phyloP scores from a whole-genome alignment of 129 eudicot genomes.

The Scalesia atractyloides region DNA sequence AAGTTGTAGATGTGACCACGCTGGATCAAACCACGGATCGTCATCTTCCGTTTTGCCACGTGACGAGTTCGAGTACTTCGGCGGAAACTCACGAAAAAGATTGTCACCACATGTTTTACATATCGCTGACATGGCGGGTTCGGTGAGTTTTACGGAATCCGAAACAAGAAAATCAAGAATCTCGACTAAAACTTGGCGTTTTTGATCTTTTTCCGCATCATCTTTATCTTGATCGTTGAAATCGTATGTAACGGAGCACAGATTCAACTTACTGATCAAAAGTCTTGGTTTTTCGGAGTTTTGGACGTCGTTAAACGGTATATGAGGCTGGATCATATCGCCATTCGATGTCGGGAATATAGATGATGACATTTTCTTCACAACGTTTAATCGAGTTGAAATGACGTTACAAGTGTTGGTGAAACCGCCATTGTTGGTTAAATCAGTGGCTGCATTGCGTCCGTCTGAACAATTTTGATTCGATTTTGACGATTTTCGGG shows the following conservation, averaged over 20 bases:
- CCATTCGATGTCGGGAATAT: conserved; percentile 64
- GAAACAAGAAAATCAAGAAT: conserved; percentile 54
- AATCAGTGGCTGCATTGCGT: conserved; percentile 32
- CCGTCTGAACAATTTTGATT: conserved; percentile 46
- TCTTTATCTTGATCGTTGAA: conserved; percentile 55
- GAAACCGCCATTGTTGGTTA: conserved; percentile 42
- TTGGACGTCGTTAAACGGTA: conserved; percentile 56
- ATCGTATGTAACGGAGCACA: conserved; percentile 51
- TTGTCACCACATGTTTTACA: conserved; percentile 66
- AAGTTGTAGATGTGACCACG: conserved; percentile 72
- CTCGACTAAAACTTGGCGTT: conserved; percentile 55
- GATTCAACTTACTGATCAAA: conserved; percentile 57
- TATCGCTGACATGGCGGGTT: conserved; percentile 49
- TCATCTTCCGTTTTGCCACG: conserved; percentile 60
- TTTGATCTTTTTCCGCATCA: conserved; percentile 52
- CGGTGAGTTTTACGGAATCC: conserved; percentile 53
- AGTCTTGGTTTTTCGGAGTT: conserved; percentile 54
- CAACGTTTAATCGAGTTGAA: conserved; percentile 55
- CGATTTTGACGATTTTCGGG: conserved; percentile 57
- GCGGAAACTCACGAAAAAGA: conserved; percentile 65
- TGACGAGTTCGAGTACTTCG: conserved; percentile 34
- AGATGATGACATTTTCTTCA: conserved; percentile 66
- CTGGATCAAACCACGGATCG: conserved; percentile 62
- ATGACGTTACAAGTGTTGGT: conserved; percentile 57
- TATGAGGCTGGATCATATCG: conserved; percentile 58